phyloP scores from a whole-genome alignment of 2,329 filamentous ascomycete species.

The Berkeleyomyces basicola region DNA sequence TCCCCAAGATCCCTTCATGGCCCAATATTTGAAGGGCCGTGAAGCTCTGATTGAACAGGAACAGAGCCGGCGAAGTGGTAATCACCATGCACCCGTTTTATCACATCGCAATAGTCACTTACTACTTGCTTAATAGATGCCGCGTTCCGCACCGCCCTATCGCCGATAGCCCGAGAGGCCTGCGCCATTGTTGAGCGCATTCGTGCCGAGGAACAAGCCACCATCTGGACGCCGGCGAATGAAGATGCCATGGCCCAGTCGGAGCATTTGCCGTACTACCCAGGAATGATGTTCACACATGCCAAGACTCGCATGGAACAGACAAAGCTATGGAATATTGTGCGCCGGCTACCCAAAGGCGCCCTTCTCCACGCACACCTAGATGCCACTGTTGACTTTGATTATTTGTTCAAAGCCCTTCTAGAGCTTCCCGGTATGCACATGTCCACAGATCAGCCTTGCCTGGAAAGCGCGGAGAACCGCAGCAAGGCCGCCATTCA shows the following conservation, averaged over 20 bases:
- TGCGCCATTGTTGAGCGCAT: constrained; percentile 67
- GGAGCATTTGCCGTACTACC: constrained; percentile 50
- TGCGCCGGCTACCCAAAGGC: constrained; percentile 79
- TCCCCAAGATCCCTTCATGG: constrained; percentile 56
- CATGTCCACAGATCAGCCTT: constrained; percentile 40
- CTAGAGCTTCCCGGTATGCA: constrained; percentile 59
- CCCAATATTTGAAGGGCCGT: constrained; percentile 64
- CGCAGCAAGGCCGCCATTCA: constrained; percentile 37
- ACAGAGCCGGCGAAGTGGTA: constrained; percentile 53
- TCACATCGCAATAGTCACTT: constrained; percentile 3
- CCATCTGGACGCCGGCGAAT: constrained; percentile 58
- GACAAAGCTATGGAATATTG: constrained; percentile 72
- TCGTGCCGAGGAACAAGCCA: constrained; percentile 56
- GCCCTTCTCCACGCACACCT: constrained; percentile 72
- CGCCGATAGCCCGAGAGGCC: constrained; percentile 61
- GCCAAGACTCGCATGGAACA: constrained; percentile 75
- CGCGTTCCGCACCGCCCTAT: constrained; percentile 56
- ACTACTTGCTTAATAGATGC: constrained; percentile 31
- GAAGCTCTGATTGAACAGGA: constrained; percentile 65
- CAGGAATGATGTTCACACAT: constrained; percentile 85
- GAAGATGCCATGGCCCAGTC: constrained; percentile 52
- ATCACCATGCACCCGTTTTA: constrained; percentile 1
- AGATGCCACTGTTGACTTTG: constrained; percentile 79
- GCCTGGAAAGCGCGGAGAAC: constrained; percentile 34
- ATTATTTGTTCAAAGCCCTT: constrained; percentile 58